A percentile compares a stretch with the other conserved stretches of the same genome.
phyloP scores from a whole-genome alignment of 306 rosid genomes.

The Vicia faba region DNA sequence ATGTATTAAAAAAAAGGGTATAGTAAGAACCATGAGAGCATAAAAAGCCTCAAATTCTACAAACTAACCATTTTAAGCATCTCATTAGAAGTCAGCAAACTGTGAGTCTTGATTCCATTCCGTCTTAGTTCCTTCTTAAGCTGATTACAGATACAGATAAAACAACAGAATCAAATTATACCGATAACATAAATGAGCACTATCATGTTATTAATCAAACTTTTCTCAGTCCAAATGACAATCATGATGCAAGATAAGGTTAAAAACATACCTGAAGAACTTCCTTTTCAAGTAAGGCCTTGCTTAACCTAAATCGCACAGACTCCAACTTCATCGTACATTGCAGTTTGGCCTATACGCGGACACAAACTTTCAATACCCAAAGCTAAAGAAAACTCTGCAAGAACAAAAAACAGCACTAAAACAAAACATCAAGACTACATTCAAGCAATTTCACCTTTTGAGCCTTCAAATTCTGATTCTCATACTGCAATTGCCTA shows the following conservation, averaged over 20 bases:
- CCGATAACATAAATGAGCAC: not conserved
- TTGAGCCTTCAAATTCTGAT: constrained; percentile 81
- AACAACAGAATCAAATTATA: constrained; percentile 11
- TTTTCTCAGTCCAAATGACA: not conserved
- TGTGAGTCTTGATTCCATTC: constrained; percentile 56
- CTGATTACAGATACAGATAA: constrained; percentile 46
- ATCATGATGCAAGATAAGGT: constrained; percentile 17
- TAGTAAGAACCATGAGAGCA: not conserved
- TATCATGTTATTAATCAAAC: not conserved
- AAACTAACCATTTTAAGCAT: constrained; percentile 71
- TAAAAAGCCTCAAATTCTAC: not conserved
- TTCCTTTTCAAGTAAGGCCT: constrained; percentile 78
- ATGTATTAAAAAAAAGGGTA: constrained; percentile 13
- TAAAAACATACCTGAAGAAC: constrained; percentile 68
- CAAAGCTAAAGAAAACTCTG: not conserved
- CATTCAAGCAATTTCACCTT: constrained; percentile 55
- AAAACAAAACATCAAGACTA: not conserved
- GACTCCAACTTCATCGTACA: constrained; percentile 85
- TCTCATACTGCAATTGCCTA: constrained; percentile 62
- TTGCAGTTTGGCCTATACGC: constrained; percentile 79
- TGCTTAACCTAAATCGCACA: constrained; percentile 68
- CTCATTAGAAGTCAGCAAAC: constrained; percentile 66
- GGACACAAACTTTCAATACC: constrained; percentile 24
- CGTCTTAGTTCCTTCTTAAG: constrained; percentile 77
- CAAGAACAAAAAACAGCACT: constrained; percentile 16